Percentiles rank a stretch among this genome's conserved stretches.
Evolutionary conservation across 768 basidiomycete species (phyloP).

Genomic region (Hypholoma fasciculare): DNA sequence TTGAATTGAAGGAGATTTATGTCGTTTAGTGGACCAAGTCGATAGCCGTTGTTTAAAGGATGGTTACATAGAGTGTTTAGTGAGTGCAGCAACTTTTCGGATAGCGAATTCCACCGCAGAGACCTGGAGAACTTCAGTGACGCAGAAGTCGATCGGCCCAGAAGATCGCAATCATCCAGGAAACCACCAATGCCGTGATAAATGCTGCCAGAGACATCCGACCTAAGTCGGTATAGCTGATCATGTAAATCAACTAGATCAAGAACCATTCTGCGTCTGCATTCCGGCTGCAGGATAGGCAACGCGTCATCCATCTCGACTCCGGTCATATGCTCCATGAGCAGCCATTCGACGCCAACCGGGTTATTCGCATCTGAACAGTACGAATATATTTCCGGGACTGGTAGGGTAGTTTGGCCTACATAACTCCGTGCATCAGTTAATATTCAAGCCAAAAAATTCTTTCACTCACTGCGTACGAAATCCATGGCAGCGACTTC

Average conservation of each 20-base stretch:
- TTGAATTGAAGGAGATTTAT: conserved; percentile 3
- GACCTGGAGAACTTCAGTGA: background rate
- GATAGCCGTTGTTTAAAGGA: conserved; percentile 2
- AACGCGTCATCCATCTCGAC: conserved; percentile 10
- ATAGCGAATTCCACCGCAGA: conserved; percentile 4
- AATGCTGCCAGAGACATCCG: conserved; percentile 7
- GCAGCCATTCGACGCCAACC: conserved; percentile 14
- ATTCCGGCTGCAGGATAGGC: background rate
- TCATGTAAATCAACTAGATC: conserved; percentile 10
- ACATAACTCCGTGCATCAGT: background rate
- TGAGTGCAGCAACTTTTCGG: background rate
- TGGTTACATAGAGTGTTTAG: conserved; percentile 5
- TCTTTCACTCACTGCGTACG: conserved; percentile 12
- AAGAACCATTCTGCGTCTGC: conserved; percentile 8
- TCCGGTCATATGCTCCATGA: conserved; percentile 17
- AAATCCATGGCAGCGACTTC: conserved; percentile 21
- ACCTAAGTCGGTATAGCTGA: conserved; percentile 6
- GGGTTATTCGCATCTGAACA: conserved; percentile 16
- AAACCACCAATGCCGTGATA: conserved; percentile 1
- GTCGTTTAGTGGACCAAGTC: conserved; percentile 10
- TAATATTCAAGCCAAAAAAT: background rate
- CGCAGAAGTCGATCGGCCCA: background rate
- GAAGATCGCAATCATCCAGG: background rate
- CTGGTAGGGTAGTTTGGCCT: conserved; percentile 11
- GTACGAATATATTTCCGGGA: conserved; percentile 12